A percentile compares a stretch with the other conserved stretches of the same genome.
Conservation (phyloP, 1,284 basidiomycete species). For the Thelephora terrestris region DNA sequence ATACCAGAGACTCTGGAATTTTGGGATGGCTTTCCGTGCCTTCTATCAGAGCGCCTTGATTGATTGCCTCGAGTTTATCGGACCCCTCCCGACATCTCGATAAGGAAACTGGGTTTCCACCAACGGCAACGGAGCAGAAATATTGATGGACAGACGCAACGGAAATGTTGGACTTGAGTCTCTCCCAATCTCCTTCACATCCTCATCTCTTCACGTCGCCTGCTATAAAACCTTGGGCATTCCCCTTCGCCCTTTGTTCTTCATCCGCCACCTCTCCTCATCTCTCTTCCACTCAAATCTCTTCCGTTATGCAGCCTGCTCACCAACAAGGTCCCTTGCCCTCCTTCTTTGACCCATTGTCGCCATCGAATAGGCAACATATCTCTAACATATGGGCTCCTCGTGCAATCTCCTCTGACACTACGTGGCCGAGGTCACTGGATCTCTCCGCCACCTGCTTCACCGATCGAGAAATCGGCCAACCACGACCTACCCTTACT, state of each 20-base stretch:
- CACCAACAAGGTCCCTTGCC: neutral
- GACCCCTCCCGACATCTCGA: too few species aligned
- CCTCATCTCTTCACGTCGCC: too few species aligned
- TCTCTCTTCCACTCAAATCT: neutral
- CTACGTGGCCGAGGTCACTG: slow-evolving; percentile 52
- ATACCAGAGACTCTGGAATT: too few species aligned
- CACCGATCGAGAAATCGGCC: slow-evolving; percentile 20
- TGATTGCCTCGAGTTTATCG: too few species aligned
- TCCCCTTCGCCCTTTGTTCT: neutral
- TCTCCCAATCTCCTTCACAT: too few species aligned
- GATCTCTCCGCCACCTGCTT: slow-evolving; percentile 43
- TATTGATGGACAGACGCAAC: too few species aligned
- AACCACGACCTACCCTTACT: slow-evolving; percentile 18
- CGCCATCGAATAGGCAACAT: neutral
- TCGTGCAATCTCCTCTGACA: slow-evolving; percentile 54
- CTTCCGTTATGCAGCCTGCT: neutral
- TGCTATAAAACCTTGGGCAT: too few species aligned
- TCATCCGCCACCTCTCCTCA: neutral
- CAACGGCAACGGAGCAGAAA: too few species aligned
- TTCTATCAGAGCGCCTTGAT: too few species aligned
- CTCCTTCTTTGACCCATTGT: neutral
- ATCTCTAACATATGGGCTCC: slow-evolving; percentile 66
- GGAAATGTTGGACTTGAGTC: too few species aligned
- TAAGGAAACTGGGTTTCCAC: too few species aligned
- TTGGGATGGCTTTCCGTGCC: too few species aligned